phyloP scores from a whole-genome alignment of 2,329 filamentous ascomycete genomes.

The Stagonosporopsis rhizophila region DNA sequence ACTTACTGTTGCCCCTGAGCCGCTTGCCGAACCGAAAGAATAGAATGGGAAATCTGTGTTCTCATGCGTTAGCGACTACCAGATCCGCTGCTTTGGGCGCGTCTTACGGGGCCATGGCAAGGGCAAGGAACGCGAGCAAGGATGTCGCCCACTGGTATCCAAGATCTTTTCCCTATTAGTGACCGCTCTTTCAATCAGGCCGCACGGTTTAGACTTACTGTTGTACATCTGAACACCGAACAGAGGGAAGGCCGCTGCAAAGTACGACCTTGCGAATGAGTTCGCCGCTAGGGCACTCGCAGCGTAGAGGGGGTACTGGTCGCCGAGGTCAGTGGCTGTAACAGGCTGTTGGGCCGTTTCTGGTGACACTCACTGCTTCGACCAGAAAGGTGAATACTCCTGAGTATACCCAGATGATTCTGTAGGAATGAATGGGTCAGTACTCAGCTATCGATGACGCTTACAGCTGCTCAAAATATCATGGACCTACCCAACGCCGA shows the following conservation, averaged over 20 bases:
- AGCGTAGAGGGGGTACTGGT: conserved; percentile 58
- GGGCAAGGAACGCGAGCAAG: conserved; percentile 56
- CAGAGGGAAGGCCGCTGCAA: conserved; percentile 57
- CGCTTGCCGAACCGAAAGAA: conserved; percentile 59
- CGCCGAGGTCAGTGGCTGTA: conserved; percentile 33
- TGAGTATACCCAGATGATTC: conserved; percentile 78
- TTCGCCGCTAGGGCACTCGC: conserved; percentile 60
- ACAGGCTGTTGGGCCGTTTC: conserved; percentile 30
- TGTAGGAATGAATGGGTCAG: conserved; percentile 50
- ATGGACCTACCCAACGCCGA: conserved; percentile 53
- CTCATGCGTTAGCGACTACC: conserved; percentile 43
- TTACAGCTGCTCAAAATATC: conserved; percentile 22
- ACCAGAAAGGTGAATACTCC: conserved; percentile 91
- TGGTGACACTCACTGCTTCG: conserved; percentile 56
- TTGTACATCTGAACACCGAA: conserved; percentile 61
- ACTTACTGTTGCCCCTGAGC: conserved; percentile 57
- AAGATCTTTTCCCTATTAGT: conserved; percentile 52
- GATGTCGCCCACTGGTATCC: conserved; percentile 60
- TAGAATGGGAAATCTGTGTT: conserved; percentile 52
- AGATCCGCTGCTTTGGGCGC: conserved; percentile 33
- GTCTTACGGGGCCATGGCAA: conserved; percentile 57
- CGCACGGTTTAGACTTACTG: conserved; percentile 49
- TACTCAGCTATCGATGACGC: conserved; percentile 34
- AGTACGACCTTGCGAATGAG: conserved; percentile 57
- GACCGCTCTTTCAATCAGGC: conserved; percentile 52